Base-by-base conservation (phyloP, 805 yeast species). In the Starmerella apis region DNA sequence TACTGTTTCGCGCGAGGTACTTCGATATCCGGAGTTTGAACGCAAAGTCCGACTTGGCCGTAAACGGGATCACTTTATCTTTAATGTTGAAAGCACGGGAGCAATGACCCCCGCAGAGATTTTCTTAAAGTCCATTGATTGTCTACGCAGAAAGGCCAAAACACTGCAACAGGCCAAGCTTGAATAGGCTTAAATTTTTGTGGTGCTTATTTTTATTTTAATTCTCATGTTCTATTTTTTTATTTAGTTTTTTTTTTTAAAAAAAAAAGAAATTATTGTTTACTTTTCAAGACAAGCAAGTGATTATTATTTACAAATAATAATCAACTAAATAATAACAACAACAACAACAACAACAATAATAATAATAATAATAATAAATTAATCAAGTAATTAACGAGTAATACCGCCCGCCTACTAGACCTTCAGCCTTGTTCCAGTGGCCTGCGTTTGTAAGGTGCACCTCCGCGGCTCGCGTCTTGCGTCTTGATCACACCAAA, bases 51-150 rank as follows among this genome's bases (percentile, higher is more conserved):
- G 83, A 67, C 74, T 92, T 48, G 98, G 97, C 39, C 80, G 98
- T 68, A 75, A 75, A 58, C 81, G 95, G 67, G 92, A 84, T 65
- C 95, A 92, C 61, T 92, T 92, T 66, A 85, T 92, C 47, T 92
- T 86, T 72, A 86, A 87, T 61, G 87, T 92, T 43, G 98, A 92
- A 69, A 80, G 90, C 50, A 81, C 95, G 2, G 97, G 98, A 35
- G 95, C 96, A 37, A 88, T 92, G 95, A 73, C 86, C 14, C 96
- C 98, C 20, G 95, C 86, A 61, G 97, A 90, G 70, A 86, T 92
- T 48, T 92, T 92, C 69, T 79, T 86, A 70, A 92, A 90, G 67
- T 79, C 90, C 53, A 83, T 92, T 46, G 77, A 90, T 65, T 80
- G 87, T 48, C 74, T 92, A 65, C 84, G 80, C 68, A 81, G 82